A percentile compares a stretch with the other conserved stretches of the same genome.
Evolutionary conservation across 768 basidiomycete species (phyloP).

Genomic region (Imleria badia): DNA sequence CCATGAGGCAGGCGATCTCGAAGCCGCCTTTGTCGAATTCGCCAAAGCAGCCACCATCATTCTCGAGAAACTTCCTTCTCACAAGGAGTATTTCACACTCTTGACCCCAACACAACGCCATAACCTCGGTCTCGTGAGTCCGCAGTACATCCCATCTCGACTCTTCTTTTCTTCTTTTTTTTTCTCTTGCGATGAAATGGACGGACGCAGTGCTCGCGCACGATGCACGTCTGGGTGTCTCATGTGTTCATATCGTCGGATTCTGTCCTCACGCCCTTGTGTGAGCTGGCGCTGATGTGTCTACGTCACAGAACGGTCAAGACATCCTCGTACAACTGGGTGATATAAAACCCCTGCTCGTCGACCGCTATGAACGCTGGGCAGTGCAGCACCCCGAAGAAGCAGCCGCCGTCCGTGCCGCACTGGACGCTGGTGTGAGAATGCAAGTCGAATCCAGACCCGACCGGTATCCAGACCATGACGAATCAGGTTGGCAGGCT

Average conservation of each 20-base stretch:
- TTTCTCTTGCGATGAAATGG: conserved; percentile 6
- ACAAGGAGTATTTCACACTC: conserved; percentile 59
- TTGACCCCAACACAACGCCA: conserved; percentile 58
- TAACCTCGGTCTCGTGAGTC: conserved; percentile 69
- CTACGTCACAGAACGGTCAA: conserved; percentile 60
- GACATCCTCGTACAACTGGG: conserved; percentile 68
- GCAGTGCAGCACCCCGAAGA: conserved; percentile 42
- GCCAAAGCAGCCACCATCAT: conserved; percentile 77
- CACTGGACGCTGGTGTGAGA: conserved; percentile 21
- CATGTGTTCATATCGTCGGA: background rate
- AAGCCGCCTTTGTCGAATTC: conserved; percentile 69
- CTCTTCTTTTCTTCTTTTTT: background rate
- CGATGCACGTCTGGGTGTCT: background rate
- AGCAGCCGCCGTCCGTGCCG: conserved; percentile 21
- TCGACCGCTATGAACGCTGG: conserved; percentile 67
- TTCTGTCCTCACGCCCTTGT: background rate
- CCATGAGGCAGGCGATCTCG: conserved; percentile 53
- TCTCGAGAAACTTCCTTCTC: conserved; percentile 73
- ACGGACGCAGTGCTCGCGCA: background rate
- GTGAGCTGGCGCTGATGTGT: conserved; percentile 14
- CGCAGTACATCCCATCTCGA: conserved; percentile 13
- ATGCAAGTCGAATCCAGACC: conserved; percentile 27
- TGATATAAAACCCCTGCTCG: conserved; percentile 61
- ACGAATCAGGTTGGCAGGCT: conserved; percentile 34
- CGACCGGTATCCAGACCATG: conserved; percentile 25